Percentiles rank a stretch among this genome's conserved stretches.
Conservation (phyloP, 2,329 filamentous ascomycete species). For the Albifimbria verrucaria region DNA sequence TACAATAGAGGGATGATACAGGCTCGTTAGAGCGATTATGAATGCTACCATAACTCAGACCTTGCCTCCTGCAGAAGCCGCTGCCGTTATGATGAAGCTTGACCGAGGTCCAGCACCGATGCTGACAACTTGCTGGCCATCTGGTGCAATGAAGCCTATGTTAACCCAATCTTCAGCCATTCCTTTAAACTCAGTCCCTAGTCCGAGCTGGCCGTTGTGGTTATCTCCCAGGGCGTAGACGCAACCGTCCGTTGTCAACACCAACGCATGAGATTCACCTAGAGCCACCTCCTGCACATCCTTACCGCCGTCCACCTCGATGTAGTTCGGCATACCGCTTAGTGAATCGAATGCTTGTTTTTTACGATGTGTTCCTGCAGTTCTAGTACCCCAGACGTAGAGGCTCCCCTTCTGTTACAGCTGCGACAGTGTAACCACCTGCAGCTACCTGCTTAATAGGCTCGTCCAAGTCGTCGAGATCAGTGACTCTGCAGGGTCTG, state of each 20-base stretch:
- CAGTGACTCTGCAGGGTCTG: slow-evolving; percentile 41
- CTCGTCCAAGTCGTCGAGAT: slow-evolving; percentile 49
- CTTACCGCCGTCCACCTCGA: slow-evolving; percentile 41
- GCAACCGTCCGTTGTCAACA: slow-evolving; percentile 44
- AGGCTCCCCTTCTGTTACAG: slow-evolving; percentile 56
- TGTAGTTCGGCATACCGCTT: slow-evolving; percentile 35
- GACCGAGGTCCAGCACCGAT: slow-evolving; percentile 47
- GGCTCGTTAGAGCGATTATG: slow-evolving; percentile 25
- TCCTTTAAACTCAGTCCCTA: slow-evolving; percentile 20
- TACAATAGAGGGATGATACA: slow-evolving; percentile 45
- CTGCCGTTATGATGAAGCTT: slow-evolving; percentile 45
- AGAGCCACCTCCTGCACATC: slow-evolving; percentile 57
- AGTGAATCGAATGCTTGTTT: slow-evolving; percentile 28
- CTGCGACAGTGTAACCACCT: slow-evolving; percentile 55
- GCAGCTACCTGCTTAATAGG: slow-evolving; percentile 51
- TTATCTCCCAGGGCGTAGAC: slow-evolving; percentile 58
- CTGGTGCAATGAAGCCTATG: slow-evolving; percentile 22
- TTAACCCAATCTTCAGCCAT: slow-evolving; percentile 32
- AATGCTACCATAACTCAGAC: slow-evolving; percentile 7
- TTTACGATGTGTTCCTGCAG: slow-evolving; percentile 22
- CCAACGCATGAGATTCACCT: slow-evolving; percentile 57
- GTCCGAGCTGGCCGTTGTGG: slow-evolving; percentile 56
- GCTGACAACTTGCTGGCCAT: slow-evolving; percentile 27
- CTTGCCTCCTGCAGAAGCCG: slow-evolving; percentile 12
- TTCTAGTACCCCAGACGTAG: slow-evolving; percentile 56